Conservation (phyloP, 805 yeast species). For the Candida mattraensis region DNA sequence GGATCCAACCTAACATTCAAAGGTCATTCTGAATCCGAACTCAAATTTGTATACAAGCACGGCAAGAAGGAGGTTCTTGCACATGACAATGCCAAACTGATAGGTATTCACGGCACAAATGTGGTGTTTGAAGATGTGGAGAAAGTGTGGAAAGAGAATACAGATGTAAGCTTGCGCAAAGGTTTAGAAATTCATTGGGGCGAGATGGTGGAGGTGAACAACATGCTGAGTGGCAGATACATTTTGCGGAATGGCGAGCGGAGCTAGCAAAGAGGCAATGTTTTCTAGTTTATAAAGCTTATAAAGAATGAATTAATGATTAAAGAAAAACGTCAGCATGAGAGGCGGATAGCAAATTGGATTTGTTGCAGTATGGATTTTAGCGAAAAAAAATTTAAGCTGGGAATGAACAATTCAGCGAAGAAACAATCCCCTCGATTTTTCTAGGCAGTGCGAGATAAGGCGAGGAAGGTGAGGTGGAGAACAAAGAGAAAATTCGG, state of each 20-base stretch:
- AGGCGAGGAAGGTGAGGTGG: too few relatives aligned
- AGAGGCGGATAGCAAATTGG: too few relatives aligned
- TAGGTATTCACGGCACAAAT: constrained; percentile 69
- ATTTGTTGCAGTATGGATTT: too few relatives aligned
- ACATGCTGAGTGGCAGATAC: constrained; percentile 71
- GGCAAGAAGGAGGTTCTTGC: constrained; percentile 44
- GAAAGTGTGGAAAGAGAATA: constrained; percentile 57
- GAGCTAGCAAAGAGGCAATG: not conserved
- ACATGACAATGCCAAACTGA: constrained; percentile 56
- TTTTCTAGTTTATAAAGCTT: not conserved
- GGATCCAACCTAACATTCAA: constrained; percentile 23
- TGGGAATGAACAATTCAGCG: constrained; percentile 9
- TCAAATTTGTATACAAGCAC: constrained; percentile 51
- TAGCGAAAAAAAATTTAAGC: too few relatives aligned
- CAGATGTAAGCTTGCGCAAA: constrained; percentile 62
- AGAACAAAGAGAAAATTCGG: too few relatives aligned
- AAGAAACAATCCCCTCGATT: too few relatives aligned
- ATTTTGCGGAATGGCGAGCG: constrained; percentile 39
- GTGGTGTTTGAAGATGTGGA: constrained; percentile 58
- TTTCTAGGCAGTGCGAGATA: too few relatives aligned
- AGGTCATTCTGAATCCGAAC: constrained; percentile 33
- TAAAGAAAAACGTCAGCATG: too few relatives aligned
- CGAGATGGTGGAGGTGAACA: constrained; percentile 55
- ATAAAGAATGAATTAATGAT: too few relatives aligned
- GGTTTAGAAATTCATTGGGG: constrained; percentile 72